These are phyloP conservation scores for Coemansia sp. DNA, from an alignment of 192 early-diverging fungal species.

Conservation along the genomic window DNA sequence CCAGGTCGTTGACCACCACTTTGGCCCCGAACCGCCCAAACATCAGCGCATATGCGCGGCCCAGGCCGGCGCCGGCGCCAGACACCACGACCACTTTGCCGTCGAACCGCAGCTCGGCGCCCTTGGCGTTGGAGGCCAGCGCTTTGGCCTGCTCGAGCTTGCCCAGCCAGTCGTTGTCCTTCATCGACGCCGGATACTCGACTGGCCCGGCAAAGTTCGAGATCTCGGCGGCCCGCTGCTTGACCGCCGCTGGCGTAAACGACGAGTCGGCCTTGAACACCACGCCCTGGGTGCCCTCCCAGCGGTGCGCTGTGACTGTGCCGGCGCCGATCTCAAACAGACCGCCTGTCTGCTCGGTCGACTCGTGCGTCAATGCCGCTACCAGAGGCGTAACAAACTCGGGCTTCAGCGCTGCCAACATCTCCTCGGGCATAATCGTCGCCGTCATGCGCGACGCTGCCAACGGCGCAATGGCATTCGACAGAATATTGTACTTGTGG, in stretches of 20 bases:
- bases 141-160: slow-evolving; percentile 74
- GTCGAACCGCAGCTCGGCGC: slow-evolving; percentile 65
- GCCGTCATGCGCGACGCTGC: slow-evolving; percentile 98
- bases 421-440: slow-evolving; percentile 92
- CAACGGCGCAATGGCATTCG: slow-evolving; percentile 94
- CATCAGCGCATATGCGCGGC: slow-evolving; percentile 81
- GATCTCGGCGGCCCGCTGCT: slow-evolving; percentile 74
- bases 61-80: slow-evolving; percentile 92
- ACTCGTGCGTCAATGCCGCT: slow-evolving; percentile 89
- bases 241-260: slow-evolving; percentile 83
- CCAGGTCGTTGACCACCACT: slow-evolving; percentile 94
- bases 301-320: slow-evolving; percentile 85
- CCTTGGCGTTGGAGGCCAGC: slow-evolving; percentile 61
- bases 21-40: slow-evolving; percentile 83
- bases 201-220: slow-evolving; percentile 64
- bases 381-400: slow-evolving; percentile 96
- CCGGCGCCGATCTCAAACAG: slow-evolving; percentile 95
- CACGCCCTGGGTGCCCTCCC: slow-evolving; percentile 83
- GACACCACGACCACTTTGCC: slow-evolving; percentile 85
- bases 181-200: slow-evolving; percentile 70
- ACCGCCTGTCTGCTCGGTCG: slow-evolving; percentile 74
- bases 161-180: slow-evolving; percentile 80
- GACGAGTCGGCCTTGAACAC: slow-evolving; percentile 87
- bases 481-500: slow-evolving; percentile 87
- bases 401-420: slow-evolving; percentile 93